These are phyloP conservation scores for Colletotrichum sp. DNA, from an alignment of 2,329 filamentous ascomycete genomes.

Conservation along the genomic window DNA sequence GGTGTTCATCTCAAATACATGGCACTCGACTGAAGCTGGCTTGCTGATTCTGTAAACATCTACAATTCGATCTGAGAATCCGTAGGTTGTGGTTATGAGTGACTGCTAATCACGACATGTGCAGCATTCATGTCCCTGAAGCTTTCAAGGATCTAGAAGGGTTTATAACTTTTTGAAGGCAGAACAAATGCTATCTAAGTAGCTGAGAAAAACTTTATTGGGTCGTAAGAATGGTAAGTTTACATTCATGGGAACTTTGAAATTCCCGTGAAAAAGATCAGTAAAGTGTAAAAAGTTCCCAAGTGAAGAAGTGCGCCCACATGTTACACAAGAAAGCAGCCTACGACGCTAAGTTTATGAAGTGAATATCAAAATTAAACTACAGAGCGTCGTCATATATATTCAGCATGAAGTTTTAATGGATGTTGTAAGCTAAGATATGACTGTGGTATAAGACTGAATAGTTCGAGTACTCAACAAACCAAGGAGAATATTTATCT, in stretches of 20 bases:
- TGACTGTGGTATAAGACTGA: background rate
- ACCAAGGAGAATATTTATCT: background rate
- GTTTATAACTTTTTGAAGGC: background rate
- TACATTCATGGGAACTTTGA: background rate
- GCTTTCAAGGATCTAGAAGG: background rate
- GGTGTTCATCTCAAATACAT: background rate
- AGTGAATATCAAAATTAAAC: background rate
- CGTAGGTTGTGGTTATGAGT: background rate
- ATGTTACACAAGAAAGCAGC: rapidly evolving
- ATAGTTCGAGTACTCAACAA: background rate
- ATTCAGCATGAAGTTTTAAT: rapidly evolving
- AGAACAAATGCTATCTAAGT: rapidly evolving
- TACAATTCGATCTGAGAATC: background rate
- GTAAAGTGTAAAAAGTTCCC: background rate
- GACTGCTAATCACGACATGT: background rate
- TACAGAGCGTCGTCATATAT: background rate
- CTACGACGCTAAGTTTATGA: rapidly evolving
- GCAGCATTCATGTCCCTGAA: background rate
- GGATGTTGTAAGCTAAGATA: background rate
- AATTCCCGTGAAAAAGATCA: background rate
- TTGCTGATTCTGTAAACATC: background rate
- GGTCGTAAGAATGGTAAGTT: background rate
- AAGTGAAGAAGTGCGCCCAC: background rate
- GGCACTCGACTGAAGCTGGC: background rate
- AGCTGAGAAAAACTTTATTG: rapidly evolving